A percentile compares a stretch with the other conserved stretches of the same genome.
phyloP scores from a whole-genome alignment of 2,329 filamentous ascomycete genomes.

The Fusarium napiforme region DNA sequence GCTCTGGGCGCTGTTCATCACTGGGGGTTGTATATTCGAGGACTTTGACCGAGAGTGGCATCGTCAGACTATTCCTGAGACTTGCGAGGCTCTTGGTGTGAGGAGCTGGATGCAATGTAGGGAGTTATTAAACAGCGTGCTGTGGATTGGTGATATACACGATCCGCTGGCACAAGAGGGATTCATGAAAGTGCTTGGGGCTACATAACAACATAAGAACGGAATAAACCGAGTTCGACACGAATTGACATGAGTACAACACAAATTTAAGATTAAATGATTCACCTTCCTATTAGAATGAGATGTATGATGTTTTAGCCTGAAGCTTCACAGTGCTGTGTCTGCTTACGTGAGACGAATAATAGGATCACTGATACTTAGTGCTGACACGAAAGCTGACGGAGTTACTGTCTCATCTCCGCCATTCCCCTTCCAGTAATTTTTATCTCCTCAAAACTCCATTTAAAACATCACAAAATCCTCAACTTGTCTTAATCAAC shows the following conservation, averaged over 20 bases:
- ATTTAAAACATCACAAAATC: fast-evolving
- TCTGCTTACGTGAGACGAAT: neutral
- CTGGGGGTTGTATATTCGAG: neutral
- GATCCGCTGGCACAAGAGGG: fast-evolving
- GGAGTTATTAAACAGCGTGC: fast-evolving
- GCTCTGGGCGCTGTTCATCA: fast-evolving
- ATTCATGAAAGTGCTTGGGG: fast-evolving
- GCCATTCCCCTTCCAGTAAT: neutral
- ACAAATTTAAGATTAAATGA: fast-evolving
- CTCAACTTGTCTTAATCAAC: fast-evolving
- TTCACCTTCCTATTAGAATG: fast-evolving
- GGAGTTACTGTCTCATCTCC: neutral
- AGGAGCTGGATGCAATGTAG: fast-evolving
- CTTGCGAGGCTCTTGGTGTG: fast-evolving
- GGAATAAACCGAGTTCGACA: fast-evolving
- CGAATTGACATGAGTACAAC: fast-evolving
- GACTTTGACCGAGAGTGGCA: neutral
- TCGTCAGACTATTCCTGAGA: neutral
- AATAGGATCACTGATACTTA: neutral
- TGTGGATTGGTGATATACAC: neutral
- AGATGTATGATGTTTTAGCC: no score
- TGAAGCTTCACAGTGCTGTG: fast-evolving
- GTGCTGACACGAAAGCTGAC: neutral
- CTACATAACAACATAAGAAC: no score
- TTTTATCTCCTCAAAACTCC: neutral